Percentiles rank a stretch among this genome's conserved stretches.
Conservation (phyloP, 768 basidiomycete species). For the Lactarius akahatsu region DNA sequence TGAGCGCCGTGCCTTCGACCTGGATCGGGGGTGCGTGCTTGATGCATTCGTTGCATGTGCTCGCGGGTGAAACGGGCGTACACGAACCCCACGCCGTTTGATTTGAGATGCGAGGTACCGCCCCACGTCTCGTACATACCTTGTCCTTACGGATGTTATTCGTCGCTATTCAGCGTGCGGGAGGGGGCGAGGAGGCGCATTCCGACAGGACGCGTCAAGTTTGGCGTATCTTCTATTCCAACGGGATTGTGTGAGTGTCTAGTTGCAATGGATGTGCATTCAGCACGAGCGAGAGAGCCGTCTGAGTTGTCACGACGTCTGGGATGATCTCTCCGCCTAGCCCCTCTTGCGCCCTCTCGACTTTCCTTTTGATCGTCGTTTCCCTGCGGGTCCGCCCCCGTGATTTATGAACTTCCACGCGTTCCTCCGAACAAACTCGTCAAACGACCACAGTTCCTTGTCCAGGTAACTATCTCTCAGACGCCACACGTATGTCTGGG, state of each 20-base stretch:
- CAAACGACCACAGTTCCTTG: slow-evolving; percentile 73
- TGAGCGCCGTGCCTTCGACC: slow-evolving; percentile 32
- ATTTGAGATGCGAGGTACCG: slow-evolving; percentile 69
- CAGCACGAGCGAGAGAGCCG: not conserved
- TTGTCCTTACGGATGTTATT: slow-evolving; percentile 12
- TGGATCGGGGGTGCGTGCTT: slow-evolving; percentile 39
- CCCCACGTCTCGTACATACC: not conserved
- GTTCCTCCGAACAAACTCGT: slow-evolving; percentile 71
- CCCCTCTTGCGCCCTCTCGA: slow-evolving; percentile 48
- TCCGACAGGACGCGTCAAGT: slow-evolving; percentile 77
- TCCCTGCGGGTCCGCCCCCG: slow-evolving; percentile 31
- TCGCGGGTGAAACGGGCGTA: slow-evolving; percentile 82
- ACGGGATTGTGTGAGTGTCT: not conserved
- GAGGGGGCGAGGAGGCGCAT: slow-evolving; percentile 88
- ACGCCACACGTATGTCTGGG: slow-evolving; percentile 74
- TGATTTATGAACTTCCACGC: slow-evolving; percentile 75
- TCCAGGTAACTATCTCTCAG: slow-evolving; percentile 45
- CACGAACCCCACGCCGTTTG: slow-evolving; percentile 90
- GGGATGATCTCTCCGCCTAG: not conserved
- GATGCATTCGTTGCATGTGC: slow-evolving; percentile 66
- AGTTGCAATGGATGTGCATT: not conserved
- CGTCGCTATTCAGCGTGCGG: slow-evolving; percentile 61
- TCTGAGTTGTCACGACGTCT: not conserved
- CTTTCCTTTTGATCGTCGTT: slow-evolving; percentile 47
- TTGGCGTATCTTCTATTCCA: slow-evolving; percentile 43